Evolutionary conservation across 2,329 filamentous ascomycete genomes (phyloP), one percentile per base, ranked within the genome.

Genomic region (Polytolypa hystricis): DNA sequence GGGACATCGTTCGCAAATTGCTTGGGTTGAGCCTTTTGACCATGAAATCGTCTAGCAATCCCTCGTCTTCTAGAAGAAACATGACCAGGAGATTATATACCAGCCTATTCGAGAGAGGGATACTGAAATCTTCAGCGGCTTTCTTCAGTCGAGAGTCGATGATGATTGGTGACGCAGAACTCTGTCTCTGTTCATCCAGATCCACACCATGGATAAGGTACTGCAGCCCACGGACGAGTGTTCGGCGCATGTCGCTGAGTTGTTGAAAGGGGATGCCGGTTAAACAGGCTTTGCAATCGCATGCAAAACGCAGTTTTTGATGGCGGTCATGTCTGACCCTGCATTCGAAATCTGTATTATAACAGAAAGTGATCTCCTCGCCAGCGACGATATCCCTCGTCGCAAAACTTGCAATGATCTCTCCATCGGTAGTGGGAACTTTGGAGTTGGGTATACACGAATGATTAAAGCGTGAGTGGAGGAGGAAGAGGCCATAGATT

Each of bases 11-110:
- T 23, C 20, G n/a, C 30, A 33, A 28, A 10, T 45, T 38, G 5
- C 36, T 20, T 3, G 20, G 27, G 7, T 16, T 11, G 12, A 34
- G 16, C 17, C 27, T 30, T 30, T 29, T 21, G 6, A 35, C 20
- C 18, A 30, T 15, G 18, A 39, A 39, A 21, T 39, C 5, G n/a
- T 47, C 42, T 12, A 47, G 17, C 21, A 45, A 25, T 16, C 41
- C 44, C 28, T 48, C 46, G 21, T 31, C 32, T 17, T 45, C 41
- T n/a, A 36, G 11, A 4, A 42, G 34, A 30, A 4, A 30, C 8
- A 37, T 21, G 8, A 34, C 12, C 23, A 41, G 15, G 4, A 41
- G 33, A 14, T 41, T 29, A n/a, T 38, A 41, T 10, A 42, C 39
- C 11, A 42, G 19, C 21, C 38, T 37, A 23, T 27, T 21, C 8